Evolutionary conservation across 768 basidiomycete genomes (phyloP), one percentile per base, ranked within the genome.

Genomic region (Pleurotus salmoneostramineus): DNA sequence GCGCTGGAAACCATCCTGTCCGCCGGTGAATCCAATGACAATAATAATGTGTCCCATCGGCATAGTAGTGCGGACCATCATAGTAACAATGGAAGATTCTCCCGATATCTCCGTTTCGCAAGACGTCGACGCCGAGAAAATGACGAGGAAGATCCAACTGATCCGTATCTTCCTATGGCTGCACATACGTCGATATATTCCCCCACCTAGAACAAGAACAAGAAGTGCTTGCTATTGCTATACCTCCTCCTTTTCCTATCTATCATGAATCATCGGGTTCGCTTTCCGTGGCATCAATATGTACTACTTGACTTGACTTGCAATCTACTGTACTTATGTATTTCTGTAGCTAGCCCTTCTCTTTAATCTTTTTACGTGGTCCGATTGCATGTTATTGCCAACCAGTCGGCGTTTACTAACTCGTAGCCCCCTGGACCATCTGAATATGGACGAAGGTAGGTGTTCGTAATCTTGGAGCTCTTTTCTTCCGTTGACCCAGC

Each of bases 1-100:
- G 81, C 85, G 6, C 71, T 87, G 52, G 82, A 86, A 62, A 76
- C 77, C n/a, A 83, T 87, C 55, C 66, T 87, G 44, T 73, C 76
- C 6, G 66, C 72, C 33, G 71, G 70, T 4, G 65, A 64, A 35
- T 54, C 64, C 4, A 65, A 65, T 14, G 67, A 63, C 32, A 58
- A 33, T 15, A 56, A n/a, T n/a, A n/a, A n/a, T n/a, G n/a, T 49
- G 37, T 17, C 59, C 17, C 49, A 50, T 52, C 56, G 56, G 46
- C 49, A 63, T 54, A 55, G 60, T 34, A 60, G 62, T 57, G 33
- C 58, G n/a, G 35, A 56, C 31, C 43, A 50, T 35, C 17, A 57
- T 8, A 66, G 70, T 15, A 77, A 76, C 54, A n/a, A n/a, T n/a
- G 76, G 52, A 36, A 37, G 83, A 35, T 83, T 85, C 63, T 85